Conservation (phyloP, 495 filamentous ascomycete species). For the Annulohypoxylon stygium region DNA sequence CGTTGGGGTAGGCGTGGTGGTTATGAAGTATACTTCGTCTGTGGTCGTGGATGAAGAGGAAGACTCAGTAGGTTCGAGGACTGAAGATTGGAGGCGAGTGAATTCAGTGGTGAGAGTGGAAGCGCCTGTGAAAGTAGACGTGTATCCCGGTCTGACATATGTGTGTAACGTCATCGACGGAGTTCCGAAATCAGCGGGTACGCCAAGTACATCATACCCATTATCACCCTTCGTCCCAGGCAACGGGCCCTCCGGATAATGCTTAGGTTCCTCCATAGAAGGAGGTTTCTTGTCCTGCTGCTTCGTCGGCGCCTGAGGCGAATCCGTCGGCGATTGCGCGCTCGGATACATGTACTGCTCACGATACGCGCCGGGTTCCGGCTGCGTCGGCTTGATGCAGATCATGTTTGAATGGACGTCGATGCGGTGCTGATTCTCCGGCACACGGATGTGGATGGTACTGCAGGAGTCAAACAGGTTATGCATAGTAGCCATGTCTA, state of each 20-base stretch:
- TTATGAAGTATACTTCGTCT: not conserved
- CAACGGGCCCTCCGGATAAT: constrained; percentile 35
- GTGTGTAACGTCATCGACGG: constrained; percentile 11
- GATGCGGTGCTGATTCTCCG: constrained; percentile 28
- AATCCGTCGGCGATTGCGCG: constrained; percentile 1
- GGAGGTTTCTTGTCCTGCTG: constrained; percentile 43
- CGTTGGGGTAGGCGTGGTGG: not conserved
- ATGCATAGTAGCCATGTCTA: constrained; percentile 39
- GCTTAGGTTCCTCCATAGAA: constrained; percentile 7
- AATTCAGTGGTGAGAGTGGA: constrained; percentile 12
- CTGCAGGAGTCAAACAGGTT: constrained; percentile 33
- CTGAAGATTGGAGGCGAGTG: constrained; percentile 7
- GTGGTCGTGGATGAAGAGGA: not conserved
- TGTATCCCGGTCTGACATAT: constrained; percentile 14
- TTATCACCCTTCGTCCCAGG: not conserved
- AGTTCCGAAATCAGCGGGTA: not conserved
- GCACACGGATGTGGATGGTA: constrained; percentile 40
- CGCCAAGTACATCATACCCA: not conserved
- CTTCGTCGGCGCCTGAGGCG: constrained; percentile 11
- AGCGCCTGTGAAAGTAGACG: not conserved
- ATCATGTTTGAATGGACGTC: constrained; percentile 37
- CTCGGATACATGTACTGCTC: constrained; percentile 34
- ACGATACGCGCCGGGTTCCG: constrained; percentile 18
- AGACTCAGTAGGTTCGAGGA: not conserved
- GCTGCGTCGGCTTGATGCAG: constrained; percentile 42